Percentiles rank a stretch among this genome's conserved stretches.
phyloP scores from a whole-genome alignment of 2,329 filamentous ascomycete species.

The Coniochaeta sp. region DNA sequence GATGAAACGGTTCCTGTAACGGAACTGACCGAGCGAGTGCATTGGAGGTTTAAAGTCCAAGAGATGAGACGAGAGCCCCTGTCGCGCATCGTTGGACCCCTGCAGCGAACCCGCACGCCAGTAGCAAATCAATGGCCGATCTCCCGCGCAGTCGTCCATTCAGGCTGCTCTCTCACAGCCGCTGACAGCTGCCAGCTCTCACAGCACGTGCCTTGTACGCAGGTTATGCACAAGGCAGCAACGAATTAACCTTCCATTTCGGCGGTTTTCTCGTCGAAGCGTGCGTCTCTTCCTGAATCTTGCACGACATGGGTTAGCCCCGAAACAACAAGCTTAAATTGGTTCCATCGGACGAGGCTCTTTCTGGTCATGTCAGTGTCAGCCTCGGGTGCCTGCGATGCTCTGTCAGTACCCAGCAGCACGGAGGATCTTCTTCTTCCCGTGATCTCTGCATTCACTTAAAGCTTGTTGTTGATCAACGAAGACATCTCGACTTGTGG shows the following conservation, averaged over 20 bases:
- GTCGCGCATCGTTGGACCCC: background rate
- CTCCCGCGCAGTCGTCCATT: background rate
- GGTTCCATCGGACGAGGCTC: background rate
- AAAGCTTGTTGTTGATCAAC: background rate
- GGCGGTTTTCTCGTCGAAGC: no score
- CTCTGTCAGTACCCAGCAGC: background rate
- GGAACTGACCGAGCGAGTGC: slow-evolving; percentile 3
- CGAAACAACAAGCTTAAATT: background rate
- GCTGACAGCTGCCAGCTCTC: background rate
- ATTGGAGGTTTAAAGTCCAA: background rate
- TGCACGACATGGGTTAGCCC: background rate
- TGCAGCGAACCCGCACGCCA: background rate
- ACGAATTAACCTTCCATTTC: no score
- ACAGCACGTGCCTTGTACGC: no score
- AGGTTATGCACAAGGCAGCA: no score
- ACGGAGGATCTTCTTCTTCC: background rate
- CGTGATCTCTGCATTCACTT: background rate
- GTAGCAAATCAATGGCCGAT: background rate
- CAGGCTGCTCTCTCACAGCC: background rate
- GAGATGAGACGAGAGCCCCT: slow-evolving; percentile 3
- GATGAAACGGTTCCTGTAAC: slow-evolving; percentile 18
- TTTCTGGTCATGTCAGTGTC: no score
- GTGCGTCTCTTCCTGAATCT: background rate
- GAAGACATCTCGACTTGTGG: background rate
- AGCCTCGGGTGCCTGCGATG: no score